These are phyloP conservation scores for Pistacia integerrima DNA, from an alignment of 345 rosid genomes.

Conservation along the genomic window DNA sequence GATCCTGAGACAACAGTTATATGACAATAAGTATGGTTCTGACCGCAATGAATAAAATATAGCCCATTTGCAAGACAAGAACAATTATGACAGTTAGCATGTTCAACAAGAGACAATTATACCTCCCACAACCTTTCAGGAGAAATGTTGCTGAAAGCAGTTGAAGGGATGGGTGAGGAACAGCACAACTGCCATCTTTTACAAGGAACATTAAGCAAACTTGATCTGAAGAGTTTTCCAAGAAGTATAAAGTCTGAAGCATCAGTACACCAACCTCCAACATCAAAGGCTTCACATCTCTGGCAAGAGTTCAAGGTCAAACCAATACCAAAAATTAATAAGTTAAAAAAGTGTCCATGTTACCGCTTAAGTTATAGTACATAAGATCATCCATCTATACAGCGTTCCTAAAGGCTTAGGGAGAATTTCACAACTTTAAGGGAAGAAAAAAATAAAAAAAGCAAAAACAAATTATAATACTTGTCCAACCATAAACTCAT, in stretches of 20 bases:
- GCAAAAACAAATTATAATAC: neutral
- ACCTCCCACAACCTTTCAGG: slow-evolving; percentile 97
- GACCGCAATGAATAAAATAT: neutral
- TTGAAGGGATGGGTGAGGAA: slow-evolving; percentile 50
- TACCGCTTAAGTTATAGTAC: neutral
- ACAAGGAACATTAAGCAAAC: slow-evolving; percentile 39
- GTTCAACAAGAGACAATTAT: slow-evolving; percentile 22
- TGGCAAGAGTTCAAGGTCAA: slow-evolving; percentile 35
- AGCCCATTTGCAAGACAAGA: neutral
- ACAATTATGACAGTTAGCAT: neutral
- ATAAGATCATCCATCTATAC: slow-evolving; percentile 3
- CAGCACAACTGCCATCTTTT: slow-evolving; percentile 60
- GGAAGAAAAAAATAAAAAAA: neutral
- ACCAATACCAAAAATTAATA: slow-evolving; percentile 14
- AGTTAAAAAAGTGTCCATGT: neutral
- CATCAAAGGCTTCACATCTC: slow-evolving; percentile 51
- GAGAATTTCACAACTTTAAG: neutral
- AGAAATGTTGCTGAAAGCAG: slow-evolving; percentile 45
- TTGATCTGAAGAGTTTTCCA: slow-evolving; percentile 45
- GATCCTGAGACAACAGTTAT: slow-evolving; percentile 42
- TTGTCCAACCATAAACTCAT: neutral
- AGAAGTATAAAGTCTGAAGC: slow-evolving; percentile 35
- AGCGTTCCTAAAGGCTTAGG: neutral
- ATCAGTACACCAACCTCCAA: slow-evolving; percentile 40
- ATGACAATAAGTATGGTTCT: slow-evolving; percentile 2